phyloP scores from a whole-genome alignment of 2,329 filamentous ascomycete species.

The Colletotrichum sp. region DNA sequence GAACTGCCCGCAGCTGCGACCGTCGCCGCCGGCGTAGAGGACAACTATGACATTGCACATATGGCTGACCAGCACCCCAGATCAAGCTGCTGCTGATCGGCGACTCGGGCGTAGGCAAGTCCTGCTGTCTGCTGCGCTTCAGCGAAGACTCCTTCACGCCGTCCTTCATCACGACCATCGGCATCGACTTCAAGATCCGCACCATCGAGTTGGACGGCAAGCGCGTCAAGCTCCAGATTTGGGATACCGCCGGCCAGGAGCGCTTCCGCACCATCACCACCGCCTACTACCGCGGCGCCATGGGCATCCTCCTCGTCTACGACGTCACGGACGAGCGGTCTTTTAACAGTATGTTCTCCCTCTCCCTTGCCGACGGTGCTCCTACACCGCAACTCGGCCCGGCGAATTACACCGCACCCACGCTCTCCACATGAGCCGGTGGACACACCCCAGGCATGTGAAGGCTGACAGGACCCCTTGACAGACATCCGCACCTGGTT shows the following conservation, averaged over 20 bases:
- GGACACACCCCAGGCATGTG: neutral
- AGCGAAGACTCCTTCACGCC: constrained; percentile 98
- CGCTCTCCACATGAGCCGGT: neutral
- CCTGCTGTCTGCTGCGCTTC: constrained; percentile 94
- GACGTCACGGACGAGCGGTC: constrained; percentile 97
- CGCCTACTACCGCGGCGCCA: constrained; percentile 96
- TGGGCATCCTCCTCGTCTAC: constrained; percentile 97
- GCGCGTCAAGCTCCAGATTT: constrained; percentile 98
- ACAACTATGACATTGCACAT: constrained; percentile 19
- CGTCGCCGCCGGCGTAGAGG: constrained; percentile 15
- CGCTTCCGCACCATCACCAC: constrained; percentile 99
- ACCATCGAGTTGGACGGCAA: constrained; percentile 99
- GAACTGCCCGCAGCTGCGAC: neutral
- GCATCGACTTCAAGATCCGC: constrained; percentile 99
- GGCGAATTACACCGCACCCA: neutral
- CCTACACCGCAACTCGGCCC: neutral
- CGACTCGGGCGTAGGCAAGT: constrained; percentile 96
- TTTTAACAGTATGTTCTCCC: constrained; percentile 80
- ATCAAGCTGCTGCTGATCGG: constrained; percentile 97
- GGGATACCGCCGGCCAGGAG: constrained; percentile 98
- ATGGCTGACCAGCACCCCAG: constrained; percentile 49
- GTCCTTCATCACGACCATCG: constrained; percentile 98
- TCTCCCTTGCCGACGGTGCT: neutral
- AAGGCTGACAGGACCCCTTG: constrained; percentile 25
- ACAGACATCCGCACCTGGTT: constrained; percentile 99